Conservation (phyloP, 129 eudicot species). For the Dittrichia graveolens region DNA sequence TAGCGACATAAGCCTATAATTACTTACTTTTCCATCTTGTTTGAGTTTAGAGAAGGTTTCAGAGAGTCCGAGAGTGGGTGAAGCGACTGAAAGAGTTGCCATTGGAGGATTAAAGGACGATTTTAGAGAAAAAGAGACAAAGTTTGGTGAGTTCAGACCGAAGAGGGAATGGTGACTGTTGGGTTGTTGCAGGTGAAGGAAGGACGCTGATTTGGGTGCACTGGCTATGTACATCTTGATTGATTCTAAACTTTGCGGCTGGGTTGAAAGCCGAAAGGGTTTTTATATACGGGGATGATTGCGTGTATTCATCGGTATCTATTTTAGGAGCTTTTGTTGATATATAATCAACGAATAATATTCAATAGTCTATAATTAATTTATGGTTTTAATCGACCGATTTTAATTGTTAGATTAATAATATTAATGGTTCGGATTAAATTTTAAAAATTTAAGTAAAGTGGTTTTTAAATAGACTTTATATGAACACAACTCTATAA, state of each 20-base stretch:
- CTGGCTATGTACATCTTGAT: conserved; percentile 11
- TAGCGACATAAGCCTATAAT: neutral
- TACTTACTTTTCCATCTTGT: conserved; percentile 67
- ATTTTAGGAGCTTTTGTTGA: no score
- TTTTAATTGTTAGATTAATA: no score
- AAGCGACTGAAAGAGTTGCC: conserved; percentile 57
- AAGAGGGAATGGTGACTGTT: conserved; percentile 26
- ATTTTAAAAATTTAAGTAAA: no score
- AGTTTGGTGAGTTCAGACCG: conserved; percentile 11
- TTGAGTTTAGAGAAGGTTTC: conserved; percentile 74
- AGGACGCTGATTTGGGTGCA: conserved; percentile 42
- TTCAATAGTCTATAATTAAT: no score
- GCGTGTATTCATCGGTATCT: no score
- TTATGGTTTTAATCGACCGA: no score
- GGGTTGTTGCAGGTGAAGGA: conserved; percentile 33
- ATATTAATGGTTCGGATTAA: no score
- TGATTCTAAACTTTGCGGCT: conserved; percentile 5
- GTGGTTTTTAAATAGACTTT: no score
- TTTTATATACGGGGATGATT: neutral
- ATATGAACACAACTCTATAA: no score
- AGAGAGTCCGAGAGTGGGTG: conserved; percentile 56
- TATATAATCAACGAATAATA: no score
- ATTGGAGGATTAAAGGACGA: conserved; percentile 39
- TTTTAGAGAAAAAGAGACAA: conserved; percentile 20
- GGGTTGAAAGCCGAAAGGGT: neutral